phyloP scores from a whole-genome alignment of 179 eudicot genomes.

The Sideroxylon spinosum region DNA sequence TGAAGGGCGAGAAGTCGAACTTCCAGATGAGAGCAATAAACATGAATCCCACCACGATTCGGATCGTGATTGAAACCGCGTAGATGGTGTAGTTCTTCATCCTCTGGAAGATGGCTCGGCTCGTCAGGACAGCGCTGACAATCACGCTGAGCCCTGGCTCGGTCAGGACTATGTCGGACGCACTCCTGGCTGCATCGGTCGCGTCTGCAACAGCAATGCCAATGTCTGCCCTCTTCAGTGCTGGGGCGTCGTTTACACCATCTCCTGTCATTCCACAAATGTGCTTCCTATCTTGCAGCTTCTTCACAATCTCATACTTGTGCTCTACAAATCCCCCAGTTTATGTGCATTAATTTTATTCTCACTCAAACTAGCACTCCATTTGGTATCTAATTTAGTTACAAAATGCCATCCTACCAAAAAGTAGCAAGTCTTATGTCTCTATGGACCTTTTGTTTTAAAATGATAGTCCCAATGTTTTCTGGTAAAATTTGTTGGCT shows the following conservation, averaged over 20 bases:
- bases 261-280: conserved; percentile 93
- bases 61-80: conserved; percentile 84
- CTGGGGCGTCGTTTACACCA: conserved; percentile 93
- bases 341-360: background rate
- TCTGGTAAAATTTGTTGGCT: too few relatives aligned
- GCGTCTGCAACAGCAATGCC: conserved; percentile 92
- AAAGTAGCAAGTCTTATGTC: too few relatives aligned
- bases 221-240: conserved; percentile 79
- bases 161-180: conserved; percentile 83
- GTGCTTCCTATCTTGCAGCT: conserved; percentile 77
- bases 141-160: conserved; percentile 91
- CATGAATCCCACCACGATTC: conserved; percentile 80
- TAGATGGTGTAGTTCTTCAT: conserved; percentile 92
- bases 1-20: conserved; percentile 81
- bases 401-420: too few relatives aligned
- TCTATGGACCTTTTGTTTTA: too few relatives aligned
- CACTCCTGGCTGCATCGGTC: conserved; percentile 86
- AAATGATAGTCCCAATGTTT: too few relatives aligned
- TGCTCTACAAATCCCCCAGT: conserved; percentile 47
- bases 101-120: conserved; percentile 90
- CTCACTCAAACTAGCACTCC: background rate
- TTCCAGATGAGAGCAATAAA: conserved; percentile 74
- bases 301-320: conserved; percentile 87
- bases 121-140: conserved; percentile 71
- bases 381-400: background rate